These are phyloP conservation scores for Penicillium hordei DNA, from an alignment of 2,329 filamentous ascomycete species.

Conservation along the genomic window DNA sequence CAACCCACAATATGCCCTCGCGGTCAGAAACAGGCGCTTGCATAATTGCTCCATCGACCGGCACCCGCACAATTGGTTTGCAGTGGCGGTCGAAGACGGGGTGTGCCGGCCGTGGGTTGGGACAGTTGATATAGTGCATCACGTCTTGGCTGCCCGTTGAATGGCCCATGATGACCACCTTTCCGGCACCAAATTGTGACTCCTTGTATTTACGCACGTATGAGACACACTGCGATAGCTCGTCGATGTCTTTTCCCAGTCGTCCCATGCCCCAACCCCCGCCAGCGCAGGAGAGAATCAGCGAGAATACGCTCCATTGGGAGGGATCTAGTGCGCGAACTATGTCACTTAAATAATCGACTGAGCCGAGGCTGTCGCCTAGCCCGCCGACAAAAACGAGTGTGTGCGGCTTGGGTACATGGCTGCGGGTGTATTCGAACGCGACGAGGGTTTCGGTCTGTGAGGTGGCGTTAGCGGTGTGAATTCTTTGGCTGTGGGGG, in stretches of 20 bases:
- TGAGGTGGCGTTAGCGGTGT: slow-evolving; percentile 2
- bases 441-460: slow-evolving; percentile 38
- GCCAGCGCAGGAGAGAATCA: slow-evolving; percentile 53
- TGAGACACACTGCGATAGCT: slow-evolving; percentile 51
- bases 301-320: slow-evolving; percentile 53
- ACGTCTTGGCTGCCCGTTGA: slow-evolving; percentile 67
- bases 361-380: slow-evolving; percentile 55
- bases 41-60: slow-evolving; percentile 70
- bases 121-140: slow-evolving; percentile 58
- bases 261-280: slow-evolving; percentile 55
- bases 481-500: not conserved
- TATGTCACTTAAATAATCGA: slow-evolving; percentile 53
- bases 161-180: slow-evolving; percentile 65
- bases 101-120: slow-evolving; percentile 38
- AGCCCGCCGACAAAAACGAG: slow-evolving; percentile 60
- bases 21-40: slow-evolving; percentile 77
- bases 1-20: slow-evolving; percentile 54
- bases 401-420: slow-evolving; percentile 43
- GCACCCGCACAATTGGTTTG: slow-evolving; percentile 44
- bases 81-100: slow-evolving; percentile 26
- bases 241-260: slow-evolving; percentile 53
- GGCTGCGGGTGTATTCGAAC: slow-evolving; percentile 38
- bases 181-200: slow-evolving; percentile 37
- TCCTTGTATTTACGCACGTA: slow-evolving; percentile 48
- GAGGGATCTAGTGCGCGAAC: slow-evolving; percentile 46